Evolutionary conservation across 2,329 filamentous ascomycete species (phyloP).

Genomic region (Ophiostoma novo-ulmi): DNA sequence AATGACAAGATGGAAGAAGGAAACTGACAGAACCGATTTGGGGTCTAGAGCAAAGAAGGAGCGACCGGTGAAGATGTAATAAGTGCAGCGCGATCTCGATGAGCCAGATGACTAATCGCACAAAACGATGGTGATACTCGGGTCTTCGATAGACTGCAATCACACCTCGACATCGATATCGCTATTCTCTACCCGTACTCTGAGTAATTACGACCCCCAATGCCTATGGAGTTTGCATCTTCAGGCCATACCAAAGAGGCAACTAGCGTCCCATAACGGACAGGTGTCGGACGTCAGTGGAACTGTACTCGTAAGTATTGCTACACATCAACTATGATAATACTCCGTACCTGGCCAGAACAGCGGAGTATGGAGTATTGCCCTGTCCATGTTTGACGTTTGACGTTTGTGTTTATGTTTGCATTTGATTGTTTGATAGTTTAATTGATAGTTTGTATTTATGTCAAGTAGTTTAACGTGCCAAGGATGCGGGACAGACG

Average conservation of each 20-base stretch:
- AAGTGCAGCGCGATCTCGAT: not conserved
- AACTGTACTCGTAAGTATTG: not conserved
- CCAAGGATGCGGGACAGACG: not conserved
- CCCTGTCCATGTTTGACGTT: not conserved
- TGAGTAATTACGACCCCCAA: not conserved
- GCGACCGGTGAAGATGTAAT: not conserved
- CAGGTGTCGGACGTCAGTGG: not conserved
- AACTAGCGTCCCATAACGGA: not conserved
- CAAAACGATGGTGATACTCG: too few relatives aligned
- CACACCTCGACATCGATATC: too few relatives aligned
- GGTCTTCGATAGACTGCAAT: too few relatives aligned
- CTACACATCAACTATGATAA: not conserved
- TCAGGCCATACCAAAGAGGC: not conserved
- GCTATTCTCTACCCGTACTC: too few relatives aligned
- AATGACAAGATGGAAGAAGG: not conserved
- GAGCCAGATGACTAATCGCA: not conserved
- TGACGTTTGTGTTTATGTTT: not conserved
- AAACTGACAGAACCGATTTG: not conserved
- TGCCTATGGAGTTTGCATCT: not conserved
- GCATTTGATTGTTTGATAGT: not conserved
- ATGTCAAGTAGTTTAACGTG: not conserved
- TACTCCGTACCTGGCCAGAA: not conserved
- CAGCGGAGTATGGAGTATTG: not conserved
- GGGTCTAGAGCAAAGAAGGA: not conserved
- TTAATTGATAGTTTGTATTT: not conserved